Evolutionary conservation across 163 green algal genomes (phyloP).

Genomic region (Volvox carteri): DNA sequence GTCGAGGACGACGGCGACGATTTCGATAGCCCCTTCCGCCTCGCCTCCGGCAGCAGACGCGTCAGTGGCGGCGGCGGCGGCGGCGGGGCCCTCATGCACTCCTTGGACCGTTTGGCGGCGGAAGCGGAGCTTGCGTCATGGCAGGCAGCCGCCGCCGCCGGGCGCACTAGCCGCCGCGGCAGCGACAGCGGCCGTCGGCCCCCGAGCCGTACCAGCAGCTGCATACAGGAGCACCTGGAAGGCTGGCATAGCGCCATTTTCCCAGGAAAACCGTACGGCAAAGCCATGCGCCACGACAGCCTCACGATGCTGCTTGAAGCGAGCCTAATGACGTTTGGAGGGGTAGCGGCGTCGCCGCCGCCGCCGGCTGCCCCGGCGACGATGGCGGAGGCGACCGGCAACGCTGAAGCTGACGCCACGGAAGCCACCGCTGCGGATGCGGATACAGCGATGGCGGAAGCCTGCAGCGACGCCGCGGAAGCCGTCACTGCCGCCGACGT

Average conservation of each 20-base stretch:
- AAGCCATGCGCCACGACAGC: conserved; percentile 28
- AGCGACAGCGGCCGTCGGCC: conserved; percentile 31
- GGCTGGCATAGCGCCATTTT: conserved; percentile 36
- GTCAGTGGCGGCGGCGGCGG: conserved; percentile 7
- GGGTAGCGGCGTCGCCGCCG: not conserved
- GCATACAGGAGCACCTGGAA: conserved; percentile 32
- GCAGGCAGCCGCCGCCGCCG: not conserved
- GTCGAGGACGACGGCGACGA: not conserved
- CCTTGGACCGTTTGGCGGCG: conserved; percentile 8
- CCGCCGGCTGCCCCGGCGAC: not conserved
- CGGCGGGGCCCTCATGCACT: not conserved
- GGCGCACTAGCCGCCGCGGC: not conserved
- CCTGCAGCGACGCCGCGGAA: not conserved
- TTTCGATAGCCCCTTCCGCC: not conserved
- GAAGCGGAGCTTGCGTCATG: conserved; percentile 32
- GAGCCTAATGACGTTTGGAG: conserved; percentile 25
- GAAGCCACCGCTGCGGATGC: not conserved
- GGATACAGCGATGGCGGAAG: not conserved
- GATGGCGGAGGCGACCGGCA: not conserved
- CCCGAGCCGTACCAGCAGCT: conserved; percentile 44
- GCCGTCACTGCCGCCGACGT: not conserved
- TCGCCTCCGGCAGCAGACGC: not conserved
- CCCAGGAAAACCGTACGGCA: conserved; percentile 27
- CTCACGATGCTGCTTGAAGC: conserved; percentile 51
- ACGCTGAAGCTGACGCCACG: not conserved